These are phyloP conservation scores for Corchorus capsularis DNA, from an alignment of 345 rosid species.

Conservation along the genomic window DNA sequence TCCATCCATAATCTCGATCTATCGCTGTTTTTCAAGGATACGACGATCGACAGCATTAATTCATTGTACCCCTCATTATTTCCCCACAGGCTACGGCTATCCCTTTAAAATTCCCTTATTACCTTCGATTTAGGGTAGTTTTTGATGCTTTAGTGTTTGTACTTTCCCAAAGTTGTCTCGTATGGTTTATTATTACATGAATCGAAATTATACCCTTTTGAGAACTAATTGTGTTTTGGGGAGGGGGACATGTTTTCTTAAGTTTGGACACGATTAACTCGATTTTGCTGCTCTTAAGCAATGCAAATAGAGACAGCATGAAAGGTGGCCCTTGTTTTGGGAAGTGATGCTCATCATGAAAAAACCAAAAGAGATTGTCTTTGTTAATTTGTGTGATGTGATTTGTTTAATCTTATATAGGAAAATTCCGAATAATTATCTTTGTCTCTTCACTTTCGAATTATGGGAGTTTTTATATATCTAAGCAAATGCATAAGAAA, in stretches of 20 bases:
- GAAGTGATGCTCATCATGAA: not conserved
- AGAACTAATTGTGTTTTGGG: too few species aligned
- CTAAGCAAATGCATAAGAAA: too few species aligned
- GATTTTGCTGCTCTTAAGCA: not conserved
- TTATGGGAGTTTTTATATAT: too few species aligned
- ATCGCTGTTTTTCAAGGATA: constrained; percentile 18
- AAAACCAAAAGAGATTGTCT: too few species aligned
- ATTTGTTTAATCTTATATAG: not conserved
- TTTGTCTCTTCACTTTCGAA: too few species aligned
- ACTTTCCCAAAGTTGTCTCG: too few species aligned
- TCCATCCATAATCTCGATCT: not conserved
- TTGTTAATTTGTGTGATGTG: too few species aligned
- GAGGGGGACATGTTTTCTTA: not conserved
- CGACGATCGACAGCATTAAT: constrained; percentile 29
- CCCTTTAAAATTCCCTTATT: not conserved
- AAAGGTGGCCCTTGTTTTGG: not conserved
- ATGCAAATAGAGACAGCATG: not conserved
- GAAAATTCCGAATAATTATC: not conserved
- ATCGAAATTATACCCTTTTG: too few species aligned
- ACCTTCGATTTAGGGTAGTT: not conserved
- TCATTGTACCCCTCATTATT: constrained; percentile 13
- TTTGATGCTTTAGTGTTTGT: not conserved
- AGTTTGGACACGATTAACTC: not conserved
- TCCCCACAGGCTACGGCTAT: not conserved
- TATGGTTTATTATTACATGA: too few species aligned